These are phyloP conservation scores for Vitis hybrid DNA, from an alignment of 177 flowering plant genomes.

Conservation along the genomic window DNA sequence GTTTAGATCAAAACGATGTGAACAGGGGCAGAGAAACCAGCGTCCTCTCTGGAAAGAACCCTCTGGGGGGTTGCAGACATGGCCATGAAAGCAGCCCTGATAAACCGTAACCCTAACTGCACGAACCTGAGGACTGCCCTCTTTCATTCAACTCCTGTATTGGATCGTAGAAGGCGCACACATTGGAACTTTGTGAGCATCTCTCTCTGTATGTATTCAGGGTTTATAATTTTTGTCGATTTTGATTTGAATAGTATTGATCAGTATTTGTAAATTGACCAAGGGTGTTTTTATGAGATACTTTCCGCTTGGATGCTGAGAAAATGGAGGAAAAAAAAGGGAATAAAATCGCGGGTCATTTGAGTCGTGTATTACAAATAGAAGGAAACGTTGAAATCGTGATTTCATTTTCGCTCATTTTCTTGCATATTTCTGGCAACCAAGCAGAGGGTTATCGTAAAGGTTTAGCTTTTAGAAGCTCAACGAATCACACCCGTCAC, in stretches of 20 bases:
- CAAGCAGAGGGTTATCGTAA: background rate
- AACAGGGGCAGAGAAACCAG: no score
- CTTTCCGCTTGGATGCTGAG: background rate
- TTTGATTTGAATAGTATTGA: background rate
- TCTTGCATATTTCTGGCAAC: background rate
- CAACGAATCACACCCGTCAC: background rate
- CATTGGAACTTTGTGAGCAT: conserved; percentile 52
- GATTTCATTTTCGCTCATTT: background rate
- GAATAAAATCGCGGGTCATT: background rate
- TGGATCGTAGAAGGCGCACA: conserved; percentile 59
- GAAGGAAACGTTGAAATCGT: background rate
- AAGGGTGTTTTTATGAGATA: background rate
- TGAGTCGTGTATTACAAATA: background rate
- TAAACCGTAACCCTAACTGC: conserved; percentile 15
- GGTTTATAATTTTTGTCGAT: background rate
- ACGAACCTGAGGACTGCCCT: conserved; percentile 34
- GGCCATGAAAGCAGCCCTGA: conserved; percentile 38
- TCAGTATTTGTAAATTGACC: background rate
- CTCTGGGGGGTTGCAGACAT: conserved; percentile 21
- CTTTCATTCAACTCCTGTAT: conserved; percentile 73
- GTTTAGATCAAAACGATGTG: no score
- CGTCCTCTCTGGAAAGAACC: no score
- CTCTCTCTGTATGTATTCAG: conserved; percentile 7
- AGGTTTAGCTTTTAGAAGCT: background rate
- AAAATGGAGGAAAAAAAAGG: background rate